Conservation (phyloP, 805 yeast genomes). For the Lachancea fermentati region DNA sequence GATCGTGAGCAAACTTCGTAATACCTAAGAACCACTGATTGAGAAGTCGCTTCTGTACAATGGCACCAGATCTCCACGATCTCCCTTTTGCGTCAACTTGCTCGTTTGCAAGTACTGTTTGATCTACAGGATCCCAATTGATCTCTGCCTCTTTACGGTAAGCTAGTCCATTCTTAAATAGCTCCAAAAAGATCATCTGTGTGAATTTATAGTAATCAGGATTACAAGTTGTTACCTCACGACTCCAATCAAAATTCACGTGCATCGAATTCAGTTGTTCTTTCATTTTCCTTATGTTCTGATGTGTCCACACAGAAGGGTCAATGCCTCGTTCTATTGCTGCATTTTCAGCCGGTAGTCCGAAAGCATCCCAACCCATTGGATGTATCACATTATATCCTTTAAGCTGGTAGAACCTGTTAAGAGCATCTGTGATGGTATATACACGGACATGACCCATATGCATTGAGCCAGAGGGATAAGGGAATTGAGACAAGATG, state of each 20-base stretch:
- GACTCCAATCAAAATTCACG: constrained; percentile 90
- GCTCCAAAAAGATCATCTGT: constrained; percentile 71
- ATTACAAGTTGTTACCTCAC: constrained; percentile 79
- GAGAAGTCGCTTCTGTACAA: constrained; percentile 74
- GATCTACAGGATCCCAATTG: constrained; percentile 97
- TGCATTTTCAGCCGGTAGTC: constrained; percentile 97
- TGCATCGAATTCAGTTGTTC: constrained; percentile 71
- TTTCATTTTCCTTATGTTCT: constrained; percentile 82
- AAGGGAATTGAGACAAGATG: constrained; percentile 87
- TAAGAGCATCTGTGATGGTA: constrained; percentile 79
- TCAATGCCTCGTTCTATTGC: constrained; percentile 79
- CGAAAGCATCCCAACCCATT: constrained; percentile 99
- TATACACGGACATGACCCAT: constrained; percentile 94
- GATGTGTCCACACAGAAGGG: constrained; percentile 78
- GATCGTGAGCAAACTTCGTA: constrained; percentile 67
- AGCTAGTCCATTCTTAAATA: constrained; percentile 74
- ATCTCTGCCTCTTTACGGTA: constrained; percentile 83
- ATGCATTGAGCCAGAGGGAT: constrained; percentile 90
- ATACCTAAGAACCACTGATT: constrained; percentile 95
- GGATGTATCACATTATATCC: constrained; percentile 86
- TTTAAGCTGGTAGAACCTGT: constrained; percentile 69
- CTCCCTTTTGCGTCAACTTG: constrained; percentile 89
- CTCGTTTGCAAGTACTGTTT: constrained; percentile 92
- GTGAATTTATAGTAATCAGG: constrained; percentile 92
- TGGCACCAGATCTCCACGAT: constrained; percentile 96